Base-by-base conservation (phyloP, 2,329 filamentous ascomycete species). In the Bertia moriformis region DNA sequence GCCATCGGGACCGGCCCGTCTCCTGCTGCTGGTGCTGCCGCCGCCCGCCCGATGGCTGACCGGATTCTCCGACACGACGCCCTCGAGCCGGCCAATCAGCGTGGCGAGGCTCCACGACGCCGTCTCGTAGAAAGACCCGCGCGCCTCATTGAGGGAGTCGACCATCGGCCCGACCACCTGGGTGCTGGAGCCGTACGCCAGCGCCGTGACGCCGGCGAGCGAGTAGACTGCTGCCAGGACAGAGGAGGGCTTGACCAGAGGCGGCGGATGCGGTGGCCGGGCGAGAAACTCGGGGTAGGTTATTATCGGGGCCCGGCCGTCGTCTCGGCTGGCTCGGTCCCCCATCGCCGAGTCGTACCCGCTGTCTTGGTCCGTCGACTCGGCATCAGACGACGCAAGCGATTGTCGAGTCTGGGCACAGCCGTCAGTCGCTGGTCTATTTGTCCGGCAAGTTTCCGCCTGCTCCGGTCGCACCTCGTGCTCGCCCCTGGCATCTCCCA, bases 241-340 rank as follows among this genome's bases (percentile, higher is more conserved):
- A 43, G 69, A 63, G 19, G 61, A 60, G 41, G 67, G 69, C 12
- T 76, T 81, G 46, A 82, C 62, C n/a, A 83, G 58, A 0, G 78
- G 77, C 10, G 73, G 66, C 3, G 73, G 68, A 1, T 65, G 61
- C 13, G 63, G 50, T 2, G 73, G 62, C 14, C 69, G 72, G 39
- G 71, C 66, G 44, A 81, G 68, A 54, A 81, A 82, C 51, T 83
- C 78, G 47, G 78, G 78, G 49, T 81, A 83, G 20, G 78, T 83
- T 49, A 82, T 67, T 46, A 83, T 76, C 13, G 74, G 75, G 5
- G 69, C 58, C 44, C 67, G 65, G 38, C 56, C 53, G 7, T 59
- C 61, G 41, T 53, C 62, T 41, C 63, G 41, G 39, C 65, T 48
- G 36, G 60, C 53, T 19, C 48, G n/a, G n/a, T 47, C 32, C 60